Percentiles rank a stretch among this genome's conserved stretches.
These are phyloP conservation scores for Prunus persica DNA, from an alignment of 306 rosid genomes.

Conservation along the genomic window DNA sequence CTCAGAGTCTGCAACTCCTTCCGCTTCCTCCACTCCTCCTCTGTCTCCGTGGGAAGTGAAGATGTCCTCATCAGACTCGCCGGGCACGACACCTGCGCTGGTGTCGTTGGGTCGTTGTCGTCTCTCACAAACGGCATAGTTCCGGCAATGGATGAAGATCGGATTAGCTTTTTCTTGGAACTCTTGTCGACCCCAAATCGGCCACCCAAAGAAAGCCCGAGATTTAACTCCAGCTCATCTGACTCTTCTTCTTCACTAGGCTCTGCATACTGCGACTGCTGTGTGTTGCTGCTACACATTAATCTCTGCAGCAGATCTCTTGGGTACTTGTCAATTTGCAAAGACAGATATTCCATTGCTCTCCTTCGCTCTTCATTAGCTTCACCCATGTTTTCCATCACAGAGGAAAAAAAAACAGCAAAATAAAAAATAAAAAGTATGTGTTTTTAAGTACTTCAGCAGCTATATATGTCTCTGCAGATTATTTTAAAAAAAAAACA, in stretches of 20 bases:
- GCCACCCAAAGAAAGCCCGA: conserved; percentile 90
- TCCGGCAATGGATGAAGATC: conserved; percentile 75
- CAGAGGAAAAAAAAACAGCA: not conserved
- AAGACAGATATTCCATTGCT: conserved; percentile 33
- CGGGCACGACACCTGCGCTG: conserved; percentile 29
- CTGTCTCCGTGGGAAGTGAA: conserved; percentile 86
- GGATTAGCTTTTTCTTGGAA: conserved; percentile 47
- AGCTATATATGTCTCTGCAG: conserved; percentile 13
- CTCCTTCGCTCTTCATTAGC: conserved; percentile 41
- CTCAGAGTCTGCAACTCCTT: conserved; percentile 87
- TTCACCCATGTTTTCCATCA: conserved; percentile 40
- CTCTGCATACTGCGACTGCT: conserved; percentile 16
- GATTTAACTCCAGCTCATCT: conserved; percentile 75
- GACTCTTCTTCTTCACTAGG: conserved; percentile 28
- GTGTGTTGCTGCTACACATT: conserved; percentile 27
- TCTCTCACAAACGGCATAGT: conserved; percentile 62
- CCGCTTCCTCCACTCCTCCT: conserved; percentile 95
- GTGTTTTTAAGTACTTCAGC: conserved; percentile 9
- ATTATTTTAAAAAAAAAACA: not conserved
- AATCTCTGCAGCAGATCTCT: conserved; percentile 83
- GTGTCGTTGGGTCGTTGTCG: conserved; percentile 17
- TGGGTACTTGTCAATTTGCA: conserved; percentile 56
- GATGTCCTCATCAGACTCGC: conserved; percentile 53
- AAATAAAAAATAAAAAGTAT: not conserved
- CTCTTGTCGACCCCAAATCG: conserved; percentile 79